Conservation (phyloP, 2,329 filamentous ascomycete species). For the Talaromyces amestolkiae region DNA sequence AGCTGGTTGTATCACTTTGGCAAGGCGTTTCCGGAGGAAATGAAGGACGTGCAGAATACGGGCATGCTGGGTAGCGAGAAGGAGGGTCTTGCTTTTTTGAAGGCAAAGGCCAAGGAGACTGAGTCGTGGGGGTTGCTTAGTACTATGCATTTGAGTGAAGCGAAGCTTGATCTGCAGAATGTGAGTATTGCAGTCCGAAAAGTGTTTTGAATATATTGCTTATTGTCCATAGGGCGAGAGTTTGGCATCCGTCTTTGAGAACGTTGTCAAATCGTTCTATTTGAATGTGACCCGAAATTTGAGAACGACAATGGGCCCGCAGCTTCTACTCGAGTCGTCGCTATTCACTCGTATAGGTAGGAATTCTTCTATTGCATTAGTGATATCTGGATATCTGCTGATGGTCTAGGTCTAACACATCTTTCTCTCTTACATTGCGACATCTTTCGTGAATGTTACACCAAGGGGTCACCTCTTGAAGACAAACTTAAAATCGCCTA, state of each 20-base stretch:
- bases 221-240: constrained; percentile 51
- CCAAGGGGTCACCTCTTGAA: constrained; percentile 63
- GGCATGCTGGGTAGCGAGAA: constrained; percentile 74
- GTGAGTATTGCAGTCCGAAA: constrained; percentile 52
- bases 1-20: constrained; percentile 96
- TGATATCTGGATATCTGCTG: constrained; percentile 19
- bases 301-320: constrained; percentile 68
- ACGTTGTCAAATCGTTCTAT: constrained; percentile 77
- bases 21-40: constrained; percentile 76
- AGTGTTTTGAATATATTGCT: constrained; percentile 39
- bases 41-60: constrained; percentile 66
- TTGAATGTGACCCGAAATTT: constrained; percentile 76
- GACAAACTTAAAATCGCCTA: constrained; percentile 75
- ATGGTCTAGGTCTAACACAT: constrained; percentile 51
- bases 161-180: constrained; percentile 71
- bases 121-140: constrained; percentile 84
- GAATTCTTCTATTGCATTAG: not conserved
- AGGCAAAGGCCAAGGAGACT: constrained; percentile 78
- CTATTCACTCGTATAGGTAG: constrained; percentile 72
- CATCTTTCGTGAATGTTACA: constrained; percentile 72
- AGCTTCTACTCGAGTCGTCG: constrained; percentile 69
- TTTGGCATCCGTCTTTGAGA: constrained; percentile 65
- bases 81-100: constrained; percentile 79
- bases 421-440: constrained; percentile 61
- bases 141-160: constrained; percentile 79